phyloP scores from a whole-genome alignment of 2,329 filamentous ascomycete species.

The Aspergillus pseudonomiae region DNA sequence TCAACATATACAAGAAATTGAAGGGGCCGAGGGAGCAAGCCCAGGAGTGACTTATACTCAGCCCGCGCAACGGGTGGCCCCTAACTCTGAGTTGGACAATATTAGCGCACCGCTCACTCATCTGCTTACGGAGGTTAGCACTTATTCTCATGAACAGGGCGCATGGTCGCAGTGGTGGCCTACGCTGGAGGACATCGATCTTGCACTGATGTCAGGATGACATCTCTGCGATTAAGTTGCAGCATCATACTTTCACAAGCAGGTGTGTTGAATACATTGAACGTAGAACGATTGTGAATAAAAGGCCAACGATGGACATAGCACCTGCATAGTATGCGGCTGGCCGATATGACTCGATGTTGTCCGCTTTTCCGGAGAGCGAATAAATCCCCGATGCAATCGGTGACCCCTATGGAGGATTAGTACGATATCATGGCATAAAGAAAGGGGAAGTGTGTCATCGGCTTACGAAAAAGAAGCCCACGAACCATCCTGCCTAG shows the following conservation, averaged over 20 bases:
- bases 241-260: background rate
- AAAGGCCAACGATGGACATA: background rate
- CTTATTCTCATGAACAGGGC: background rate
- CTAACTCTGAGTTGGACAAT: background rate
- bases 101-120: background rate
- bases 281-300: background rate
- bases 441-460: background rate
- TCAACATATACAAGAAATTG: conserved; percentile 4
- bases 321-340: background rate
- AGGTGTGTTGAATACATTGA: background rate
- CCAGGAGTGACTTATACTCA: background rate
- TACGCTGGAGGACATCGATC: background rate
- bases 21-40: background rate
- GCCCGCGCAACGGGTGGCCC: background rate
- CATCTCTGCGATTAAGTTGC: background rate
- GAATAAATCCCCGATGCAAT: background rate
- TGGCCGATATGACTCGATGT: background rate
- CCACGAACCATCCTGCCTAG: background rate
- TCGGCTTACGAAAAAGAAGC: background rate
- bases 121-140: background rate
- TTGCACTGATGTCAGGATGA: background rate
- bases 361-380: background rate
- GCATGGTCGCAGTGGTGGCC: conserved; percentile 9
- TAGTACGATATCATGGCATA: background rate
- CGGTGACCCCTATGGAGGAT: background rate